phyloP scores from a whole-genome alignment of 2,329 filamentous ascomycete species.

The Xylaria hypoxylon region DNA sequence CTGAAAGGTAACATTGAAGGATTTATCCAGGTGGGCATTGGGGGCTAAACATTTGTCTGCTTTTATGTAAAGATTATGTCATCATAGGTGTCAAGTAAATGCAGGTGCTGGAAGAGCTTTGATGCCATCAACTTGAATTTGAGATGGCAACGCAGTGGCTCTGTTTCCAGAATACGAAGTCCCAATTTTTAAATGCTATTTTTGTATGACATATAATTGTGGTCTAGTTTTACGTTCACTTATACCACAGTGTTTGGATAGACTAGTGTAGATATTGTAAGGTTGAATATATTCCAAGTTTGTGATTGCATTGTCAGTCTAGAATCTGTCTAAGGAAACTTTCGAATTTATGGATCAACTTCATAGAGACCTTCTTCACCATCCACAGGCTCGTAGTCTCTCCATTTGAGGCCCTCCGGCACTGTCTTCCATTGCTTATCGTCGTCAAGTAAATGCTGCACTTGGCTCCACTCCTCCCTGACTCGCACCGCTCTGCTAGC shows the following conservation, averaged over 20 bases:
- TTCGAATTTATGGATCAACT: neutral
- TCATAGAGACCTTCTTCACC: neutral
- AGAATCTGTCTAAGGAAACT: neutral
- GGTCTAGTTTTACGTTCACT: no score
- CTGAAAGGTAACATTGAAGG: neutral
- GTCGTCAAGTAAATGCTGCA: constrained; percentile 3
- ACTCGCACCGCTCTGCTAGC: neutral
- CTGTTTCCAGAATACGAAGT: no score
- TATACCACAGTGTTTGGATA: no score
- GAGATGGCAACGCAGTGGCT: no score
- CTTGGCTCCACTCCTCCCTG: constrained; percentile 7
- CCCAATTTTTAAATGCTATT: no score
- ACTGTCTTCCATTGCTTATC: constrained; percentile 21
- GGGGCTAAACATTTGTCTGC: no score
- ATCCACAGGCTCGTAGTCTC: constrained; percentile 1
- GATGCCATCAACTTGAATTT: no score
- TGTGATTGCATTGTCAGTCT: neutral
- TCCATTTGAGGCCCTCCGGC: constrained; percentile 1
- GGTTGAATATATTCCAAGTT: no score
- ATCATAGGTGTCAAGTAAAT: neutral
- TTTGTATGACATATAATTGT: no score
- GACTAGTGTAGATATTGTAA: no score
- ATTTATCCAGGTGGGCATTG: neutral
- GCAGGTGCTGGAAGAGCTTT: no score
- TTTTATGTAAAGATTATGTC: neutral